These are phyloP conservation scores for Colletotrichum eleusines DNA, from an alignment of 2,329 filamentous ascomycete species.

Conservation along the genomic window DNA sequence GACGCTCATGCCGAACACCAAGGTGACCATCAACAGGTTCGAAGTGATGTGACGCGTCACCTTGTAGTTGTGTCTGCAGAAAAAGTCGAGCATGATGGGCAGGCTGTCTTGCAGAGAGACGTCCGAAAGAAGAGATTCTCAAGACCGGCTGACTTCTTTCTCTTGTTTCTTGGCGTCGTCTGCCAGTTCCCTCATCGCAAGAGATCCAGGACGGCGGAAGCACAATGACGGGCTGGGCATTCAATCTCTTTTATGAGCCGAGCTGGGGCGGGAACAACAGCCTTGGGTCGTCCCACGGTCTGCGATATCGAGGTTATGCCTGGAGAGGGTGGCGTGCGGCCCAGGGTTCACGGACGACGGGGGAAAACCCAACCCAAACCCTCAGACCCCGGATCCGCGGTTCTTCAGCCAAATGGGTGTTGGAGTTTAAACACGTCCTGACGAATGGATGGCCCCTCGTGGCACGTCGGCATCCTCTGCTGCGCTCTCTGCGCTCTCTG, in stretches of 20 bases:
- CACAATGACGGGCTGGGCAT: slow-evolving; percentile 3
- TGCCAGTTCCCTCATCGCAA: not conserved
- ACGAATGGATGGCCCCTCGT: slow-evolving; percentile 31
- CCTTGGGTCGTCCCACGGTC: not conserved
- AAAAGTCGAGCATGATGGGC: slow-evolving; percentile 37
- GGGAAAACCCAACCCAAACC: slow-evolving; percentile 14
- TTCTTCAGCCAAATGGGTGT: not conserved
- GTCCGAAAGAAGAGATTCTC: slow-evolving; percentile 39
- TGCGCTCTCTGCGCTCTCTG: too few relatives aligned
- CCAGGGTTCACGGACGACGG: slow-evolving; percentile 29
- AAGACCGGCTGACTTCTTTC: slow-evolving; percentile 34
- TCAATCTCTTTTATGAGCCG: slow-evolving; percentile 35
- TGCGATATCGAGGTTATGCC: not conserved
- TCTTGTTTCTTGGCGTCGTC: slow-evolving; percentile 25
- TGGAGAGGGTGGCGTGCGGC: slow-evolving; percentile 2
- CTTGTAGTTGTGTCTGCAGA: slow-evolving; percentile 42
- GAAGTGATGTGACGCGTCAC: slow-evolving; percentile 42
- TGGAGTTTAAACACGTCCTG: slow-evolving; percentile 24
- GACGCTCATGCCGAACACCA: slow-evolving; percentile 44
- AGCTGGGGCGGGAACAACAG: not conserved
- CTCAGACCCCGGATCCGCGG: slow-evolving; percentile 18
- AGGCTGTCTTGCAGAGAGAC: not conserved
- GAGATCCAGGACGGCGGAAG: too few relatives aligned
- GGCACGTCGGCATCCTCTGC: slow-evolving; percentile 21
- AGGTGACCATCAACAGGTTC: slow-evolving; percentile 41